Evolutionary conservation across 2,329 filamentous ascomycete species (phyloP).

Genomic region (Berkeleyomyces rouxiae): DNA sequence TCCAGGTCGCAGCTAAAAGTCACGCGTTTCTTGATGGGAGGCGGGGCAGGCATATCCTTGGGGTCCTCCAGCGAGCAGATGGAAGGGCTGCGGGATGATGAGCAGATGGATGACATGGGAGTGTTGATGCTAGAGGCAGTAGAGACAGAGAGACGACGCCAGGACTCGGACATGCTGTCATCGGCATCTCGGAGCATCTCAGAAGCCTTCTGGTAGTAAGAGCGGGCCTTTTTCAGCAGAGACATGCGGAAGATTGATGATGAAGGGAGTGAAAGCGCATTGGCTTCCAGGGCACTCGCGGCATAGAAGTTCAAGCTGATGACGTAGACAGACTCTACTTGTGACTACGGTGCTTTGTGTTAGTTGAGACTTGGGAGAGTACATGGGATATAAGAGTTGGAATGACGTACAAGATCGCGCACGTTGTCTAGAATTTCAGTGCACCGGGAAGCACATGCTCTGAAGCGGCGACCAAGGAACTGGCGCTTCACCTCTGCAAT

Average conservation of each 20-base stretch:
- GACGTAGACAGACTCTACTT: conserved; percentile 35
- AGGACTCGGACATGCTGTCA: conserved; percentile 24
- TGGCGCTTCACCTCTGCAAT: conserved; percentile 38
- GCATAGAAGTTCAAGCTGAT: conserved; percentile 46
- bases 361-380: neutral
- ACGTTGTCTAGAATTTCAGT: conserved; percentile 34
- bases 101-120: conserved; percentile 29
- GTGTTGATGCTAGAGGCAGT: conserved; percentile 28
- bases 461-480: conserved; percentile 33
- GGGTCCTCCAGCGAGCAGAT: conserved; percentile 24
- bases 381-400: neutral
- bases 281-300: conserved; percentile 42
- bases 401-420: conserved; percentile 26
- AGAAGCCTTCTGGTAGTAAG: conserved; percentile 34
- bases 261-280: conserved; percentile 31
- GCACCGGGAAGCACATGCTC: conserved; percentile 36
- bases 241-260: conserved; percentile 29
- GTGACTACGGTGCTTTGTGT: conserved; percentile 18
- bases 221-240: conserved; percentile 34
- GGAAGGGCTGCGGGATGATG: conserved; percentile 33
- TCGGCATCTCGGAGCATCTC: conserved; percentile 32
- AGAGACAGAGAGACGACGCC: conserved; percentile 22
- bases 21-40: conserved; percentile 23
- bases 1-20: conserved; percentile 23
- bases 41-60: conserved; percentile 5